A percentile compares a stretch with the other conserved stretches of the same genome.
These are phyloP conservation scores for Cercospora citrullina DNA, from an alignment of 2,329 filamentous ascomycete genomes.

Conservation along the genomic window DNA sequence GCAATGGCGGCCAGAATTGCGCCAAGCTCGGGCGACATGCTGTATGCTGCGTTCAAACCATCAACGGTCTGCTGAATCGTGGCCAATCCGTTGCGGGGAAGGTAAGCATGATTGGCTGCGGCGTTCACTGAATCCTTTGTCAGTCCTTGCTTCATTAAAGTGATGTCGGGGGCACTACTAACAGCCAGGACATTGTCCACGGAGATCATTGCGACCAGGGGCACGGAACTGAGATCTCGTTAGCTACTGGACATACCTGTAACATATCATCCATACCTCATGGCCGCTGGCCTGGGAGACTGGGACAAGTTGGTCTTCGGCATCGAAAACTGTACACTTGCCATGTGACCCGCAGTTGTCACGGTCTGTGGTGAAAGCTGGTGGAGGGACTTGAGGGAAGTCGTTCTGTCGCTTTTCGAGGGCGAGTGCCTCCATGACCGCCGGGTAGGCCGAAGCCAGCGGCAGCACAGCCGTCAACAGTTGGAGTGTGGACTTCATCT, in stretches of 20 bases:
- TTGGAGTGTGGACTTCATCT: slow-evolving; percentile 16
- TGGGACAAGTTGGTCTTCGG: slow-evolving; percentile 33
- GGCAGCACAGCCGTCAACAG: slow-evolving; percentile 20
- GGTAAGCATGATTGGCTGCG: slow-evolving; percentile 23
- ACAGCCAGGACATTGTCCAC: slow-evolving; percentile 10
- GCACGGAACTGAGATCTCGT: slow-evolving; percentile 23
- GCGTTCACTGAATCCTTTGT: slow-evolving; percentile 32
- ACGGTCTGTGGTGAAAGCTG: slow-evolving; percentile 21
- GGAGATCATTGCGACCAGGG: slow-evolving; percentile 23
- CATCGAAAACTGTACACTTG: slow-evolving; percentile 33
- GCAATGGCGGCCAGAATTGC: slow-evolving; percentile 20
- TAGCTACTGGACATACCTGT: not conserved
- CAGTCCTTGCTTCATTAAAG: not conserved
- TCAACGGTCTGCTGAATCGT: slow-evolving; percentile 30
- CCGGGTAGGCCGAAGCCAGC: slow-evolving; percentile 24
- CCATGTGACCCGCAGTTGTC: slow-evolving; percentile 26
- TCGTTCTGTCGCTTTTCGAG: slow-evolving; percentile 18
- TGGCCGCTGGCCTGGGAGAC: slow-evolving; percentile 31
- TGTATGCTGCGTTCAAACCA: slow-evolving; percentile 23
- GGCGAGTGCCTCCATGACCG: slow-evolving; percentile 17
- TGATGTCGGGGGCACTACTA: not conserved
- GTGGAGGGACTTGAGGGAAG: slow-evolving; percentile 20
- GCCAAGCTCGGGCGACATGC: slow-evolving; percentile 34
- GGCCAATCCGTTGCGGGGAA: slow-evolving; percentile 31
- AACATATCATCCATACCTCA: slow-evolving; percentile 6